Evolutionary conservation across 805 yeast genomes (phyloP), one percentile per base, ranked within the genome.

Genomic region (Tetrapisispora namnaoensis): DNA sequence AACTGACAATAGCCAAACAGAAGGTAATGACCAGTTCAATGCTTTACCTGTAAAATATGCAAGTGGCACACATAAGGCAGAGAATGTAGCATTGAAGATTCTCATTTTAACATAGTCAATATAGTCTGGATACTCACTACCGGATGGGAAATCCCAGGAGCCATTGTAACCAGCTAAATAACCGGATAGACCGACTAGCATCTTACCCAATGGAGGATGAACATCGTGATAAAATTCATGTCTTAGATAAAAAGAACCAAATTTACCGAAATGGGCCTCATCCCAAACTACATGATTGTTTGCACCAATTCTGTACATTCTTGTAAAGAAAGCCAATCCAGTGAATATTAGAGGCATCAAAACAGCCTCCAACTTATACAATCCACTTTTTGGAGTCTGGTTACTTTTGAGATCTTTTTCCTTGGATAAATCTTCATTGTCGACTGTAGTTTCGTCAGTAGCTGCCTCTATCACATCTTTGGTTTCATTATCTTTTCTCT

Each of bases 211-310:
- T 1, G 95, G 95, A 20, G 95, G 95, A 61, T 86, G 95, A 30
- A 86, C 95, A 68, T 86, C 95, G 57, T 81, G 87, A 59, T 86
- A 86, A 61, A 85, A 84, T 58, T 85, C 89, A 60, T 82, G 88
- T 63, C 82, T 77, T 54, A 84, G 69, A 65, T 86, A 86, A 59
- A 84, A 80, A 3, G 91, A 82, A 42, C 95, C 95, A 63, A 86
- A 86, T 63, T 83, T 84, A 40, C 93, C 95, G 63, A 86, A 86
- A 71, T 86, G 95, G 6, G 95, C 93, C 65, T 86, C 95, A 69
- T 86, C 95, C 95, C 95, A 86, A 9, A 84, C 83, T 44, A 86
- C 91, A 48, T 72, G 73, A 45, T 76, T 65, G 50, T 80, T 74
- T 32, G 68, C 66, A 21, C 77, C 80, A 45, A 86, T 80, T 44